These are phyloP conservation scores for Metschnikowia vanudenii DNA, from an alignment of 805 yeast species.

Conservation along the genomic window DNA sequence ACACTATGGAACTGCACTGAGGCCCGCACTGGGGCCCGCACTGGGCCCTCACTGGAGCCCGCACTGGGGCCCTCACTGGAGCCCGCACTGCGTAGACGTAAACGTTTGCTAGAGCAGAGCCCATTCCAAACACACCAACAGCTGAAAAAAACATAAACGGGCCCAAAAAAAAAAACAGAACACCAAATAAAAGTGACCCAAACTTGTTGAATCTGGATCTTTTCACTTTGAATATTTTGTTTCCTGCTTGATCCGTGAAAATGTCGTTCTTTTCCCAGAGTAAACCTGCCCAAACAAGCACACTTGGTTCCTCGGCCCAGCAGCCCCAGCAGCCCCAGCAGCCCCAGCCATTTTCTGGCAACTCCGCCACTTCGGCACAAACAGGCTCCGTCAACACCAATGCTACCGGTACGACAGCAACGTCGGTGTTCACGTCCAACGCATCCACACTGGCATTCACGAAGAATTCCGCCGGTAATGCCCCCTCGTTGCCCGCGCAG, in stretches of 20 bases:
- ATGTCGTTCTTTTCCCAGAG: conserved; percentile 1
- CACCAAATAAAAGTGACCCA: no score
- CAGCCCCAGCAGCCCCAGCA: conserved; percentile 5
- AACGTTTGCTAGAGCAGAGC: no score
- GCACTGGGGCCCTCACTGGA: no score
- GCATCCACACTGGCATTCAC: background rate
- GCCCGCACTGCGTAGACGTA: no score
- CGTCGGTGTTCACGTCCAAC: background rate
- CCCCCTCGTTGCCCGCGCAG: conserved; percentile 12
- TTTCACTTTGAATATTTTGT: background rate
- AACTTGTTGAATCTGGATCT: no score
- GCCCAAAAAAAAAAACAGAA: no score
- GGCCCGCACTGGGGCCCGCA: no score
- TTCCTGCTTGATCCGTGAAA: background rate
- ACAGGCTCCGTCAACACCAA: background rate
- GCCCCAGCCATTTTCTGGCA: conserved; percentile 13
- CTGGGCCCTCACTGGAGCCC: no score
- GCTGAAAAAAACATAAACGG: no score
- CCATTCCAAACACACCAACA: no score
- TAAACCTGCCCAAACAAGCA: background rate
- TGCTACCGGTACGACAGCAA: background rate
- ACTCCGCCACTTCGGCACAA: background rate
- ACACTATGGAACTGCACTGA: no score
- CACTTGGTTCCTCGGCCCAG: conserved; percentile 17
- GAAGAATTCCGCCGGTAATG: background rate